Base-by-base conservation (phyloP, 169 alveolate species). In the Plasmodium knowlesi region DNA sequence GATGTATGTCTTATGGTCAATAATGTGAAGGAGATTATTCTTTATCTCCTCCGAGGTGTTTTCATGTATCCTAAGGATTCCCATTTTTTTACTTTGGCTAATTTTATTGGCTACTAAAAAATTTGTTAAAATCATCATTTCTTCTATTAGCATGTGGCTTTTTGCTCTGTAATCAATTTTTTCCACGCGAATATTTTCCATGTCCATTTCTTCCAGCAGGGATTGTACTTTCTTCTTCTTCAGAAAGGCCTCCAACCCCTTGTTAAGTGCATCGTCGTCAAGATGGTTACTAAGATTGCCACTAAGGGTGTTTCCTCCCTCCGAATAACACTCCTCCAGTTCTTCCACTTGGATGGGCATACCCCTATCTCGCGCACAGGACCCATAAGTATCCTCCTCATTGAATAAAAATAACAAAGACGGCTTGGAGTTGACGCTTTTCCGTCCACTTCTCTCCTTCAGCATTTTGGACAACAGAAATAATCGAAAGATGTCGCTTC, bases 141-240 rank as follows among this genome's bases (percentile, higher is more conserved):
- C 98, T 96, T 96, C 98, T 25, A 96, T 96, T 81, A 96, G 81
- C 92, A 92, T 96, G 72, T 96, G 98, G 88, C 98, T 96, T 70
- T 95, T 96, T 25, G 34, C 81, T 71, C 83, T 74, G 89, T 95
- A 90, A n/a, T 93, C 72, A 2, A 88, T 22, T 67, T 34, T 85
- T 19, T 92, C 73, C 50, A 83, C 39, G 70, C 73, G 34, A 4
- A 92, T 72, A 37, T 90, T 92, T 22, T 83, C 72, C 72, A 82
- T 89, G 70, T 95, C 95, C n/a, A 39, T 90, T 54, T 88, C 73
- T 46, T 92, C 54, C 25, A 94, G 67, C 28, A 88, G 6, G 19
- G 70, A 41, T 50, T 37, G 37, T 28, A 53, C 61, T 34, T 41
- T 83, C 12, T 5, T 46, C 25, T 37, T 71, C 39, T 71, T 14